Percentiles rank a stretch among this genome's conserved stretches.
phyloP scores from a whole-genome alignment of 805 yeast species.

The Candida dendrica region DNA sequence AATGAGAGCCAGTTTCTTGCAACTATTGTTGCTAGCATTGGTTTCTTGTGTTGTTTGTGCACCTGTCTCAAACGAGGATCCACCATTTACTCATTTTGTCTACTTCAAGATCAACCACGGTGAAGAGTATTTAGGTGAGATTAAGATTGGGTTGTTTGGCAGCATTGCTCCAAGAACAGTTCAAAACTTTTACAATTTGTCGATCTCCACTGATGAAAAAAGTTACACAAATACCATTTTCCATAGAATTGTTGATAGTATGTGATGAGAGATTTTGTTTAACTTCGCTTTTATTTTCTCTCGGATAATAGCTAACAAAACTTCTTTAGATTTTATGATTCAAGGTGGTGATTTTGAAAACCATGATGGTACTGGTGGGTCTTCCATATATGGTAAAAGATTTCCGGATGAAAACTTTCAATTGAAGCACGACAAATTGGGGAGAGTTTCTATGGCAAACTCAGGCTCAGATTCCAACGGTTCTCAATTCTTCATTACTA shows the following conservation, averaged over 20 bases:
- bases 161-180: conserved; percentile 58
- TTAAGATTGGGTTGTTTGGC: conserved; percentile 61
- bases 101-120: conserved; percentile 17
- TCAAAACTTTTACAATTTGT: conserved; percentile 46
- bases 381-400: conserved; percentile 66
- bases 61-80: conserved; percentile 11
- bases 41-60: conserved; percentile 5
- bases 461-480: conserved; percentile 64
- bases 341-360: conserved; percentile 85
- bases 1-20: not conserved
- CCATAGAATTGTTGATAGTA: conserved; percentile 58
- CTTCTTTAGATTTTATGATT: conserved; percentile 49
- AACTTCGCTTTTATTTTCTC: too few relatives aligned
- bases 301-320: too few relatives aligned
- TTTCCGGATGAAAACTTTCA: conserved; percentile 73
- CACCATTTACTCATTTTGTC: conserved; percentile 21
- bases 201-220: conserved; percentile 22
- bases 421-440: conserved; percentile 63
- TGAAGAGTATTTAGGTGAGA: conserved; percentile 15
- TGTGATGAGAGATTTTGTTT: too few relatives aligned
- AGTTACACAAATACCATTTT: conserved; percentile 56
- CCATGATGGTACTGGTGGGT: conserved; percentile 66
- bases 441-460: conserved; percentile 67
- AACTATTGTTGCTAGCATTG: not conserved
- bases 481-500: conserved; percentile 64